Conservation (phyloP, 495 filamentous ascomycete species). For the Penicillium parvum region DNA sequence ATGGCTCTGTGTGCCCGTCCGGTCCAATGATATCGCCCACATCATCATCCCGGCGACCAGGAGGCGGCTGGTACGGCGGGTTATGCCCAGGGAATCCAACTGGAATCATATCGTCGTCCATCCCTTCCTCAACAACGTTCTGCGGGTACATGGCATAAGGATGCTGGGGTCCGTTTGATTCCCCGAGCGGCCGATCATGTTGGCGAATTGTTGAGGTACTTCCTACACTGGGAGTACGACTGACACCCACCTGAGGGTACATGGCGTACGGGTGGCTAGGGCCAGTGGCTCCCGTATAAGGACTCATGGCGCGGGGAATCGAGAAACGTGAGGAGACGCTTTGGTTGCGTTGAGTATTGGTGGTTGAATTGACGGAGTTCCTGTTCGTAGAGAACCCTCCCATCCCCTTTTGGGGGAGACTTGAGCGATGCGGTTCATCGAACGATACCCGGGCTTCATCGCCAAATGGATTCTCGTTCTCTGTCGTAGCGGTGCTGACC, state of each 20-base stretch:
- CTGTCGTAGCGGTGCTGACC: constrained; percentile 23
- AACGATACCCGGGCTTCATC: constrained; percentile 39
- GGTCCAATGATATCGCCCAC: constrained; percentile 81
- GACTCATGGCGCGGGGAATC: constrained; percentile 45
- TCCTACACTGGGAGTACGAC: constrained; percentile 59
- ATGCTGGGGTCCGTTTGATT: constrained; percentile 70
- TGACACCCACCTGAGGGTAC: constrained; percentile 51
- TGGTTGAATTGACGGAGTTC: constrained; percentile 31
- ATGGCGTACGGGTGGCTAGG: constrained; percentile 54
- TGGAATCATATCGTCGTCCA: constrained; percentile 50
- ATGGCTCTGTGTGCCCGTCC: constrained; percentile 82
- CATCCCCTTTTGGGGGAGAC: constrained; percentile 37
- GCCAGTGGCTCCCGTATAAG: constrained; percentile 51
- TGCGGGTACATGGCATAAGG: constrained; percentile 85
- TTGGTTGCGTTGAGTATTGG: constrained; percentile 36
- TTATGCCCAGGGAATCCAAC: constrained; percentile 69
- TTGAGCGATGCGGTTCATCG: constrained; percentile 37
- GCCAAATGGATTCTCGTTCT: constrained; percentile 40
- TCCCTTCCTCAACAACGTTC: constrained; percentile 56
- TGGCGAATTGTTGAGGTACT: constrained; percentile 58
- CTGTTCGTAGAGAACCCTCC: constrained; percentile 29
- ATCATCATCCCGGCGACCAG: constrained; percentile 80
- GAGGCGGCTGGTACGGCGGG: constrained; percentile 61
- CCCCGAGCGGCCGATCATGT: constrained; percentile 55
- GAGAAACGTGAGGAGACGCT: constrained; percentile 43